Percentiles rank a stretch among this genome's conserved stretches.
Conservation (phyloP, 805 yeast genomes). For the Candida caryicola region DNA sequence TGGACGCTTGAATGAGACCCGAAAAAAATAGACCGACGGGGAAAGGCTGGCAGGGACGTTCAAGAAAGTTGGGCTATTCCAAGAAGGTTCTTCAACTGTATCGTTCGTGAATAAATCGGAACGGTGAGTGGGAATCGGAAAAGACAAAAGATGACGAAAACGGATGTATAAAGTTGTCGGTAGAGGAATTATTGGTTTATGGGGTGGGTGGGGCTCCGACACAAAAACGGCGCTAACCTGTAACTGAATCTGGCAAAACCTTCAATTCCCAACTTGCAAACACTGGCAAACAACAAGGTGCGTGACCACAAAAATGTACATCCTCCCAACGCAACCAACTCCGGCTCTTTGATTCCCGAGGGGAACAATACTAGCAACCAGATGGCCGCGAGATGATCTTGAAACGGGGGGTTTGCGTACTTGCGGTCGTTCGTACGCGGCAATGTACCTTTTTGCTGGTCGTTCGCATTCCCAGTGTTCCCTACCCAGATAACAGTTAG, state of each 20-base stretch:
- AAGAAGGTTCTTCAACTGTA: no score
- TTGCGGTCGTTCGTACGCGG: no score
- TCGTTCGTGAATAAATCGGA: background rate
- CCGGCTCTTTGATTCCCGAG: no score
- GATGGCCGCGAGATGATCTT: no score
- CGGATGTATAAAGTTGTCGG: background rate
- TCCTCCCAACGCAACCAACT: no score
- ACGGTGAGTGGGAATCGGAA: background rate
- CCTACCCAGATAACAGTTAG: no score
- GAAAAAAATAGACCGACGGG: background rate
- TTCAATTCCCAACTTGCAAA: slow-evolving; percentile 3
- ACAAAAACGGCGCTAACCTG: slow-evolving; percentile 7
- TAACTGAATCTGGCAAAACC: slow-evolving; percentile 1
- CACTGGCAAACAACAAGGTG: slow-evolving; percentile 1
- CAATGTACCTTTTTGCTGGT: no score
- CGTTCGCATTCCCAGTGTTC: no score
- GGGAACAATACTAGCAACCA: no score
- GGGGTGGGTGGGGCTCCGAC: slow-evolving; percentile 5
- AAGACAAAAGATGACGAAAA: background rate
- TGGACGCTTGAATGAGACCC: no score
- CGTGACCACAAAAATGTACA: slow-evolving; percentile 7
- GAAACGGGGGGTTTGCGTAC: no score
- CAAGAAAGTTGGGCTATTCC: no score
- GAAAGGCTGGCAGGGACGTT: slow-evolving; percentile 2
- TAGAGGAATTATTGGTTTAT: slow-evolving; percentile 2